phyloP scores from a whole-genome alignment of 2,329 filamentous ascomycete species.

The Fusarium sp. region DNA sequence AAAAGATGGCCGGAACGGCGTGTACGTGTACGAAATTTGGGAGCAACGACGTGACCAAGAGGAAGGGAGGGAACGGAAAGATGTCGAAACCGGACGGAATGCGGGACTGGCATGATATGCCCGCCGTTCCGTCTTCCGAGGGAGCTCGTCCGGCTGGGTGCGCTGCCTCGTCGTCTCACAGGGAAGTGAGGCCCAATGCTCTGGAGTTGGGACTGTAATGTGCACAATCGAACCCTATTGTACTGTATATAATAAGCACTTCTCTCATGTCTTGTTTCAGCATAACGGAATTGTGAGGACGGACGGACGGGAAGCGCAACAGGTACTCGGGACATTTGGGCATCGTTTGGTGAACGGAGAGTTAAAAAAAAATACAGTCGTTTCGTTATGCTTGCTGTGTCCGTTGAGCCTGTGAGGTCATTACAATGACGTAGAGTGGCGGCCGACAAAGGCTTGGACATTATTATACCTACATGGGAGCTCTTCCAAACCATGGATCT shows the following conservation, averaged over 20 bases:
- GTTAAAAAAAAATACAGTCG: slow-evolving; percentile 15
- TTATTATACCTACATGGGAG: slow-evolving; percentile 23
- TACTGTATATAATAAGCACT: slow-evolving; percentile 48
- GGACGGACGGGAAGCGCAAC: slow-evolving; percentile 19
- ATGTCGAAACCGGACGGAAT: slow-evolving; percentile 34
- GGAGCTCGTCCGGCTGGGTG: slow-evolving; percentile 30
- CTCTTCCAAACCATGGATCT: slow-evolving; percentile 15
- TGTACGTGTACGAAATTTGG: slow-evolving; percentile 48
- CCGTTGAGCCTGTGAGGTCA: neutral
- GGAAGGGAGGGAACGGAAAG: slow-evolving; percentile 25
- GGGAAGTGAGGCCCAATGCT: slow-evolving; percentile 42
- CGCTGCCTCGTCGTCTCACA: slow-evolving; percentile 30
- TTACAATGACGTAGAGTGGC: neutral
- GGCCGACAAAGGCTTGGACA: slow-evolving; percentile 12
- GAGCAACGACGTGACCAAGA: slow-evolving; percentile 23
- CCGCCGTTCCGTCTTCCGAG: slow-evolving; percentile 24
- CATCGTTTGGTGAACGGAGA: slow-evolving; percentile 20
- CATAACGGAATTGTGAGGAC: slow-evolving; percentile 32
- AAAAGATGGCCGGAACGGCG: slow-evolving; percentile 31
- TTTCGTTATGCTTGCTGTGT: slow-evolving; percentile 8
- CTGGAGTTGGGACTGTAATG: slow-evolving; percentile 47
- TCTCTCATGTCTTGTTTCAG: slow-evolving; percentile 37
- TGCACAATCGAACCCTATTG: slow-evolving; percentile 43
- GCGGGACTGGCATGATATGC: slow-evolving; percentile 14
- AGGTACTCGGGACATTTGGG: slow-evolving; percentile 35